These are phyloP conservation scores for Posidonia oceanica DNA, from an alignment of 116 monocot species.

Conservation along the genomic window DNA sequence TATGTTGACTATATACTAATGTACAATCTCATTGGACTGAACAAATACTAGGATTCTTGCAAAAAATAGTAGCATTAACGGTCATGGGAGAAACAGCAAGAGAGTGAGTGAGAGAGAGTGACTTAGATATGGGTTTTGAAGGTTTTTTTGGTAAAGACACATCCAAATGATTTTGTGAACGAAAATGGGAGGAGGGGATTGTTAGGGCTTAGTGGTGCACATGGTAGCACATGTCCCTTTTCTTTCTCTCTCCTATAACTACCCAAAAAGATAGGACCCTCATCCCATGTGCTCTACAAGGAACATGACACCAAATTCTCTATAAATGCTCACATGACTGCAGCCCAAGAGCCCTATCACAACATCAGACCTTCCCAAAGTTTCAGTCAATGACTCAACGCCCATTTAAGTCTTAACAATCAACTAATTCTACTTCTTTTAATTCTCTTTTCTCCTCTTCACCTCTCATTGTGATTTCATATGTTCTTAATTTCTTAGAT, in stretches of 20 bases:
- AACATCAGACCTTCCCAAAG: too few species aligned
- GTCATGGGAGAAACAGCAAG: neutral
- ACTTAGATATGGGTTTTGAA: neutral
- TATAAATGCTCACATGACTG: slow-evolving; percentile 4
- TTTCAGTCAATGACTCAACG: neutral
- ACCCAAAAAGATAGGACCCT: neutral
- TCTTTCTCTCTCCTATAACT: neutral
- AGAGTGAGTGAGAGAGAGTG: neutral
- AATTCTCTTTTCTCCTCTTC: neutral
- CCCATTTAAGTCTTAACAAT: too few species aligned
- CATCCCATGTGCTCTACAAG: neutral
- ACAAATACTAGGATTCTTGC: too few species aligned
- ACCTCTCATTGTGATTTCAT: neutral
- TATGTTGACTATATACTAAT: too few species aligned
- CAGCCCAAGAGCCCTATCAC: neutral
- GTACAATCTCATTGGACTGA: too few species aligned
- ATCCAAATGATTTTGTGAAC: too few species aligned
- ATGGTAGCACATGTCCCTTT: slow-evolving; percentile 9
- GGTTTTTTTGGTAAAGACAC: too few species aligned
- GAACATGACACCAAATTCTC: slow-evolving; percentile 7
- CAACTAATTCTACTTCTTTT: neutral
- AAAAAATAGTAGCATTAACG: too few species aligned
- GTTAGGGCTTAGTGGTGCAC: slow-evolving; percentile 3
- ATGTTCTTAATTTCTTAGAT: neutral
- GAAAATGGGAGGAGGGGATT: neutral